Evolutionary conservation across 1,139 yeast genomes (phyloP), one percentile per base, ranked within the genome.

Genomic region (Debaryomycetaceae sp.): DNA sequence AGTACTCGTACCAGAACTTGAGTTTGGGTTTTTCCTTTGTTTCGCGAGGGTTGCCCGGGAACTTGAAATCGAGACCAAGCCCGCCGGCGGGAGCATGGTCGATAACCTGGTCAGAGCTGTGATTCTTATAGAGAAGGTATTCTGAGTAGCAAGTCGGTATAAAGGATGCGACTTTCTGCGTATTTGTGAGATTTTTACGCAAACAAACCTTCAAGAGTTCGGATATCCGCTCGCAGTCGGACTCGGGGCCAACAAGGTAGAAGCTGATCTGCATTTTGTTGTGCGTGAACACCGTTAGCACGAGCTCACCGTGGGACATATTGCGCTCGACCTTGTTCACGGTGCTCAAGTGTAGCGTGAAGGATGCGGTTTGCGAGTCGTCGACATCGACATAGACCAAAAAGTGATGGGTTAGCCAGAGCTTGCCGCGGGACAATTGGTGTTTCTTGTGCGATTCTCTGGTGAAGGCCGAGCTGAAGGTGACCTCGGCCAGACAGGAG

Each of bases 1-100:
- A 81, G 40, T 82, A 77, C 45, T 87, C 97, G 45, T 82, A 83
- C 99, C 99, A 92, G 30, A 87, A 60, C 41, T 90, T 78, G 71
- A 87, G 73, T 43, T 87, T 90, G 5, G 87, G 67, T 46, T 83
- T 79, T 49, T 90, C 97, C 32, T 82, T 71, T 25, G 76, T 61
- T 35, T 77, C 79, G 36, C 69, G 68, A 2, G 93, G 72, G 47
- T 83, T 85, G 0, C 98, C 98, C 0, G 98, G 98, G 49, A 79
- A 92, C 41, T 81, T 80, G 55, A 73, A 86, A 16, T 57, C 58
- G 44, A 80, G 69, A 1, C 97, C 98, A 25, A 87, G 59, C 1
- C 98, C 98, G 15, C 92, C 92, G 3, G 67, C 59, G 0, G 96
- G 95, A 1, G 77, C 65, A n/a, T 51, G 44, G 4, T 66, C 64